phyloP scores from a whole-genome alignment of 176 grass and related monocot genomes.

The Paspalum vaginatum region DNA sequence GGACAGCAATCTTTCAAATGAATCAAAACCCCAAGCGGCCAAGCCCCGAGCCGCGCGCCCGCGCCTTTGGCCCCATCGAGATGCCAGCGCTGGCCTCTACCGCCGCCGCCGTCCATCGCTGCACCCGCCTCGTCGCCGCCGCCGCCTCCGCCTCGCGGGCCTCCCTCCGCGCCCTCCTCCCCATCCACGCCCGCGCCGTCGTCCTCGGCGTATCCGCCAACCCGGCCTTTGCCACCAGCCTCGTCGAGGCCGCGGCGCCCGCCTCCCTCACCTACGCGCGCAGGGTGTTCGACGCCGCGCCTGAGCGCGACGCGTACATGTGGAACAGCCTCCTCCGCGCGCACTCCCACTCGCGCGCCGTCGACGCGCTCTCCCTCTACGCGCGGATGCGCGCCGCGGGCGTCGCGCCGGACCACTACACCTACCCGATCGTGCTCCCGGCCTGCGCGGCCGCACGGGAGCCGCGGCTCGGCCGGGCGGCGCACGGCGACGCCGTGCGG shows the following conservation, averaged over 20 bases:
- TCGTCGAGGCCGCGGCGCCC: conserved; percentile 42
- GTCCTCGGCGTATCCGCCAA: conserved; percentile 55
- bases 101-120: not conserved
- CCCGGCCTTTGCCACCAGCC: conserved; percentile 54
- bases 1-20: too few relatives aligned
- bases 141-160: not conserved
- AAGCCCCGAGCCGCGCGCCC: too few relatives aligned
- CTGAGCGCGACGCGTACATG: conserved; percentile 68
- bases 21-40: too few relatives aligned
- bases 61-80: not conserved
- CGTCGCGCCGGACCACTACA: conserved; percentile 65
- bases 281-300: conserved; percentile 69
- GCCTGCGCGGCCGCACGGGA: conserved; percentile 51
- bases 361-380: conserved; percentile 59
- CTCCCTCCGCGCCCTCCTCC: conserved; percentile 52
- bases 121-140: conserved; percentile 18
- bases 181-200: conserved; percentile 64
- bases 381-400: conserved; percentile 60
- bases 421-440: conserved; percentile 79
- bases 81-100: not conserved
- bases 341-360: conserved; percentile 29
- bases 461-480: conserved; percentile 52
- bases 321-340: conserved; percentile 84
- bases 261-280: conserved; percentile 68
- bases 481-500: conserved; percentile 63